A percentile compares a stretch with the other conserved stretches of the same genome.
These are phyloP conservation scores for Pseudocercospora pini-densiflorae DNA, from an alignment of 2,329 filamentous ascomycete species.

Conservation along the genomic window DNA sequence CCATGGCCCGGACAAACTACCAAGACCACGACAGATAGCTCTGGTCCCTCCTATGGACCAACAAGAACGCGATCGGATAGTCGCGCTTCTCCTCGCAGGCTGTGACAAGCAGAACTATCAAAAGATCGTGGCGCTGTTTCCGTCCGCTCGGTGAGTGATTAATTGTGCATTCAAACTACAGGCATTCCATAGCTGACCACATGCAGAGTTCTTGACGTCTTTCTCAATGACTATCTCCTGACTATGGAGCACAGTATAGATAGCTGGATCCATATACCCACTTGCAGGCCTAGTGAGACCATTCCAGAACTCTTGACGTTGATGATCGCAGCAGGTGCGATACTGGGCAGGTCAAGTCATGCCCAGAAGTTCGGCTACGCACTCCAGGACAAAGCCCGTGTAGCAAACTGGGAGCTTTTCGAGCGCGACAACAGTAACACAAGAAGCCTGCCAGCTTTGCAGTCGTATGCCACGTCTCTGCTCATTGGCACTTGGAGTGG, in stretches of 20 bases:
- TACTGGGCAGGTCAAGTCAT: conserved; percentile 27
- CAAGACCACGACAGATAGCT: conserved; percentile 12
- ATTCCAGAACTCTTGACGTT: conserved; percentile 26
- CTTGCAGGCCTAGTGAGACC: conserved; percentile 19
- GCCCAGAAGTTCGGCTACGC: conserved; percentile 29
- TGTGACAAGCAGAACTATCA: conserved; percentile 29
- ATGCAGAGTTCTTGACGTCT: conserved; percentile 24
- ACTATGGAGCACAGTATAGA: conserved; percentile 31
- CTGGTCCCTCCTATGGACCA: conserved; percentile 19
- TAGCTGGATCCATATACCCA: conserved; percentile 28
- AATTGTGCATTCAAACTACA: background rate
- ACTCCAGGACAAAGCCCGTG: conserved; percentile 26
- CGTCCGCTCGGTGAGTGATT: conserved; percentile 11
- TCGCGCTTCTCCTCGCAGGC: conserved; percentile 26
- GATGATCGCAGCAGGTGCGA: conserved; percentile 27
- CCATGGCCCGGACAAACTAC: conserved; percentile 19
- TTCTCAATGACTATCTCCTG: conserved; percentile 27
- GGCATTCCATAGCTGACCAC: background rate
- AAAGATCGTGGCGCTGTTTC: conserved; percentile 27
- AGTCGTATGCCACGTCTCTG: conserved; percentile 26
- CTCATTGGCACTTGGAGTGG: conserved; percentile 29
- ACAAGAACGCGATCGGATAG: conserved; percentile 25
- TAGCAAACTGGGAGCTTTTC: conserved; percentile 23
- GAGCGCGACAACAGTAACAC: conserved; percentile 27
- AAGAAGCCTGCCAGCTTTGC: conserved; percentile 24